Evolutionary conservation across 2,329 filamentous ascomycete genomes (phyloP), one percentile per base, ranked within the genome.

Genomic region (Fusarium sp.): DNA sequence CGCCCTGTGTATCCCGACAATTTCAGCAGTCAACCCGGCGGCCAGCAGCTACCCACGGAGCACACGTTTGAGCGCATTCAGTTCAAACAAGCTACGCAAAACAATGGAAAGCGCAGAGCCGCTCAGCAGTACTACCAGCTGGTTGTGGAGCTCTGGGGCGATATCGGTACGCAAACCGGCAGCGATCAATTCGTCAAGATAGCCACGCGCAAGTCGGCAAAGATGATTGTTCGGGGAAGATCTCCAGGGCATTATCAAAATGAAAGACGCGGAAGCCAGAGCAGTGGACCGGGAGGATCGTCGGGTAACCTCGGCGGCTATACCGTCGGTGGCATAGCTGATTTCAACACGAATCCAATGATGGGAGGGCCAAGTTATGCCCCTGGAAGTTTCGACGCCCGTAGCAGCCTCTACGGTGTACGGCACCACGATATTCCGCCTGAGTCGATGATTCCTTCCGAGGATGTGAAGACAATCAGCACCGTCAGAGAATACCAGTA

Each of bases 111-210:
- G 75, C 84, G 93, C 66, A 83, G 93, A 53, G 93, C 93, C 1
- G 92, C 93, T 15, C 93, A 97, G 72, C 93, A 97, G 69, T 96
- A 93, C 74, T 97, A 96, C 71, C 91, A 95, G 69, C 82, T 97
- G n/a, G 85, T 96, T 41, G 88, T 96, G 4, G 92, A 96, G 72
- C 84, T 96, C 1, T 92, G 87, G 75, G 91, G 85, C 8, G 88
- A 93, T 63, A 78, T 92, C 8, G 82, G 85, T 3, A 71, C 74
- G 29, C 79, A 76, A 66, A 50, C 29, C 42, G 76, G 53, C 55
- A 71, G 65, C 15, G 82, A 85, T 1, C 81, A 84, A 29, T 93
- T 84, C 77, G 78, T 93, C 68, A 89, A 89, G 71, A 80, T 95
- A 47, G 91, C 90, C 4, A 85, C 86, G 53, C 83, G 84, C 43